Base-by-base conservation (phyloP, 2,329 filamentous ascomycete species). In the Exutisphaerella laricina region DNA sequence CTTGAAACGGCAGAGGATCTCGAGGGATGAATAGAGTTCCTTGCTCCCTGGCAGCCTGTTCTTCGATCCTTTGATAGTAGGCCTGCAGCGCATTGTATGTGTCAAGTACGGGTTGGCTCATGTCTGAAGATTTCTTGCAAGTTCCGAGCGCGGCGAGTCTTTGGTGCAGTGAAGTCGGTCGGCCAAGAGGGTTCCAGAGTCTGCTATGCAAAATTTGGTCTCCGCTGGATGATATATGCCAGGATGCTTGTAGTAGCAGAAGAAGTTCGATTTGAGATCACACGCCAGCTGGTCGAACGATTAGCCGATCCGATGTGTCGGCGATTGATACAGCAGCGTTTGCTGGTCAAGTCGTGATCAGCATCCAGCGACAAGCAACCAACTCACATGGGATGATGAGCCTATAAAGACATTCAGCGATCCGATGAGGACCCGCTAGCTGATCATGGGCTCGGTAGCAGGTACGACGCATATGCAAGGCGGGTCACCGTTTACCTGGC, bases 41-140 rank as follows among this genome's bases (percentile, higher is more conserved):
- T 14, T 35, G 33, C 20, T 35, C 33, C 13, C 23, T 17, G 10
- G 14, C 18, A 20, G 33, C 17, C 20, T 35, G 33, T 14, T 20
- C 17, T 23, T 35, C 33, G 18, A 35, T 35, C 33, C 23, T 35
- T 5, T 20, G 18, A 23, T 35, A 35, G 33, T 35, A 35, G 9
- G 33, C 33, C 23, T 35, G 8, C 33, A 35, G 10, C 9, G 33
- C 33, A 14, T 23, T 35, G 20, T 23, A 35, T n/a, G 33, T 23
- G 20, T 35, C 33, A 7, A 35, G 33, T 12, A n/a, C 31, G 2
- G 33, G 9, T 35, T 22, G 17, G 18, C 33, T 35, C 33, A 35
- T 35, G 33, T n/a, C n/a, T n/a, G n/a, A n/a, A n/a, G n/a, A 10
- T 14, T 18, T 14, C 4, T n/a, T 7, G 13, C 14, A 5, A 16